Conservation (phyloP, 2,329 filamentous ascomycete species). For the Sporothrix humicola region DNA sequence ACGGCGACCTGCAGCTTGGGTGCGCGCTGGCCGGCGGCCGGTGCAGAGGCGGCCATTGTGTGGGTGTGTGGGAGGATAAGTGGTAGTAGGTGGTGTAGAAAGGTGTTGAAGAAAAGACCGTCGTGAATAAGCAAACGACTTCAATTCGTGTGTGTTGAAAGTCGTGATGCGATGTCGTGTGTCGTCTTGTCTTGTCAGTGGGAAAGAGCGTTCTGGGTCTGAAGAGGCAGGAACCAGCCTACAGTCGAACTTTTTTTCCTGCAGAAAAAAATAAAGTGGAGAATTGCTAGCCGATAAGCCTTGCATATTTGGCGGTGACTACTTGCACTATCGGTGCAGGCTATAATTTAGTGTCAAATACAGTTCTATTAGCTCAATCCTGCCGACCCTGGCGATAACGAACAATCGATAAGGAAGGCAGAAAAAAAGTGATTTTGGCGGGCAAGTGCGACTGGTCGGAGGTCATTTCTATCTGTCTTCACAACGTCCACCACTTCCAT, state of each 20-base stretch:
- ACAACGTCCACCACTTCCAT: background rate
- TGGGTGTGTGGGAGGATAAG: conserved; percentile 24
- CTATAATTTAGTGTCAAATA: background rate
- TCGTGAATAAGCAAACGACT: no score
- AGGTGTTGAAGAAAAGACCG: no score
- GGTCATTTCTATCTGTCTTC: background rate
- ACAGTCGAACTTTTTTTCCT: conserved; percentile 23
- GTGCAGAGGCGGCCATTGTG: conserved; percentile 42
- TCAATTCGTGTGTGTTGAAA: no score
- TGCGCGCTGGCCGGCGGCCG: conserved; percentile 41
- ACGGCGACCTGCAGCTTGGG: conserved; percentile 67
- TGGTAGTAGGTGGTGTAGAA: conserved; percentile 5
- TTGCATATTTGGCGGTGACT: background rate
- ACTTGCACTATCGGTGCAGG: background rate
- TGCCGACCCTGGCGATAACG: background rate
- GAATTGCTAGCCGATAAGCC: background rate
- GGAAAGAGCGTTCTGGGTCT: conserved; percentile 3
- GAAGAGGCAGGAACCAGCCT: background rate
- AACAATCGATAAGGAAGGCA: conserved; percentile 17
- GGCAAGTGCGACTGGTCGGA: conserved; percentile 15
- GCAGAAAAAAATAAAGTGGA: conserved; percentile 31
- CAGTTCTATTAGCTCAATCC: background rate
- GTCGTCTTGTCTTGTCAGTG: background rate
- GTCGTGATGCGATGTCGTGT: background rate
- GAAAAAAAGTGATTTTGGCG: conserved; percentile 17